Conservation (phyloP, 495 filamentous ascomycete species). For the Hyaloscypha bicolor region DNA sequence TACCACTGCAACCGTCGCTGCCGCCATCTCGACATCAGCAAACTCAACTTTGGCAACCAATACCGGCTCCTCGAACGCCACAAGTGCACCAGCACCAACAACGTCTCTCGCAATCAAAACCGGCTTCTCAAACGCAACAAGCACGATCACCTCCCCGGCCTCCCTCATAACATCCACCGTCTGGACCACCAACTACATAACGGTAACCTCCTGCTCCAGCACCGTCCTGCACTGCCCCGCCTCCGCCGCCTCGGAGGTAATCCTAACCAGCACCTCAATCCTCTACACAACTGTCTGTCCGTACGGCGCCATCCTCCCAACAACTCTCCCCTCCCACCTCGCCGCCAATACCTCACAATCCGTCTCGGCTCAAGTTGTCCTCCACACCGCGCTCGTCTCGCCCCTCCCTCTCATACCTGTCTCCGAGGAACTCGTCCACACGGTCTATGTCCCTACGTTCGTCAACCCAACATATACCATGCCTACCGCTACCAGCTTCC, state of each 20-base stretch:
- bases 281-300: slow-evolving; percentile 37
- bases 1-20: slow-evolving; percentile 5
- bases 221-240: slow-evolving; percentile 36
- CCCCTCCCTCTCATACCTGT: slow-evolving; percentile 9
- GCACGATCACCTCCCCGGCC: slow-evolving; percentile 17
- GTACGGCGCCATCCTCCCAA: slow-evolving; percentile 5
- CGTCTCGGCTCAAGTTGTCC: background rate
- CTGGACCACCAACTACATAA: slow-evolving; percentile 19
- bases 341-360: slow-evolving; percentile 1
- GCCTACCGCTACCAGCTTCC: slow-evolving; percentile 14
- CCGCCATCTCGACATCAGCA: background rate
- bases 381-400: background rate
- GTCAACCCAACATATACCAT: slow-evolving; percentile 19
- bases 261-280: slow-evolving; percentile 28
- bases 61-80: background rate
- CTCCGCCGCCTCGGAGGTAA: slow-evolving; percentile 26
- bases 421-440: slow-evolving; percentile 1
- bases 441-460: slow-evolving; percentile 15
- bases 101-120: background rate
- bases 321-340: background rate
- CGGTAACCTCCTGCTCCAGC: slow-evolving; percentile 32
- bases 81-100: background rate
- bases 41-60: background rate
- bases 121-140: slow-evolving; percentile 6
- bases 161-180: slow-evolving; percentile 17